Percentiles rank a stretch among this genome's conserved stretches.
Evolutionary conservation across 1,284 basidiomycete genomes (phyloP).

Genomic region (Ganoderma boninense): DNA sequence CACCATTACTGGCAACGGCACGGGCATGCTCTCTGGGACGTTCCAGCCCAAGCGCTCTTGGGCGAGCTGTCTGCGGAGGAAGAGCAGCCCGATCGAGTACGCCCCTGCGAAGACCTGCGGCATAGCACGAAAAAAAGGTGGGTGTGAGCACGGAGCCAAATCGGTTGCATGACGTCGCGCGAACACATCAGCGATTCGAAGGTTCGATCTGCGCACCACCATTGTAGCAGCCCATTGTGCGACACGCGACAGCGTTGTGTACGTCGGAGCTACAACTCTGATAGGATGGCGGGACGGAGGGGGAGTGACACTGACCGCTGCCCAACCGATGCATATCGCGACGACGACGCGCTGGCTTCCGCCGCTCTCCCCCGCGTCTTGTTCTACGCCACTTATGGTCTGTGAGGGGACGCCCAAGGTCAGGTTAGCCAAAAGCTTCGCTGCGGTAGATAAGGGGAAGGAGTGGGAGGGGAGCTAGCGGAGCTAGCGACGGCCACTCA

Average conservation of each 20-base stretch:
- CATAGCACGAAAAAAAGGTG: not conserved
- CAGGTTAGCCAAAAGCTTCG: constrained; percentile 2
- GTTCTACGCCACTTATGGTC: constrained; percentile 24
- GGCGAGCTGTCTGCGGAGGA: constrained; percentile 57
- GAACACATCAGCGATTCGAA: constrained; percentile 10
- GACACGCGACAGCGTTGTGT: not conserved
- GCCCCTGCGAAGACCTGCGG: constrained; percentile 51
- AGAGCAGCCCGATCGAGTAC: constrained; percentile 54
- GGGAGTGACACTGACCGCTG: constrained; percentile 23
- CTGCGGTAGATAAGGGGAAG: not conserved
- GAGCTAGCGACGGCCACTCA: constrained; percentile 31
- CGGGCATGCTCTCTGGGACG: constrained; percentile 19
- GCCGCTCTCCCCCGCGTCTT: constrained; percentile 15
- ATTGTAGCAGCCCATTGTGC: not conserved
- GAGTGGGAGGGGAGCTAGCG: not conserved
- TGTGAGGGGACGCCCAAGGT: not conserved
- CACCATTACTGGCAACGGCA: constrained; percentile 11
- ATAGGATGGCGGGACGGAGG: not conserved
- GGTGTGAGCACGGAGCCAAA: not conserved
- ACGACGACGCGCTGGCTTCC: constrained; percentile 13
- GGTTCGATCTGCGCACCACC: constrained; percentile 3
- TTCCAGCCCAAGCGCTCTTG: constrained; percentile 50
- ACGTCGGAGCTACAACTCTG: constrained; percentile 1
- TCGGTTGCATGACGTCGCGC: constrained; percentile 13
- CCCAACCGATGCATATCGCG: constrained; percentile 25